These are phyloP conservation scores for Oryza glaberrima DNA, from an alignment of 176 grass and related monocot genomes.

Conservation along the genomic window DNA sequence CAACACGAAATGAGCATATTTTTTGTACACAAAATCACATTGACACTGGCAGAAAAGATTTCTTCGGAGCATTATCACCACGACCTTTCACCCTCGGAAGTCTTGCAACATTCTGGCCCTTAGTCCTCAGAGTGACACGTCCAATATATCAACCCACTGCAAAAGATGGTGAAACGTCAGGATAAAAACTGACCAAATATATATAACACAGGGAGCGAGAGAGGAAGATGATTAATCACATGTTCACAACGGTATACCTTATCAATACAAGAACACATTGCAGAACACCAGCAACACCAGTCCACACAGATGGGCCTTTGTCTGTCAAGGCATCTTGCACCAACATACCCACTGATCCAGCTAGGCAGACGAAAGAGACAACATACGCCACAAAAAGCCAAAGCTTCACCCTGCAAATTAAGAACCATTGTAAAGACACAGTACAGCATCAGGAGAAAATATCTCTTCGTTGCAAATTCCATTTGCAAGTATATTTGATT, in stretches of 20 bases:
- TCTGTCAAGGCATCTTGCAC: slow-evolving; percentile 80
- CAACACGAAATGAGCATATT: not conserved
- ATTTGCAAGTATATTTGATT: slow-evolving; percentile 8
- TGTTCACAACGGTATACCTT: slow-evolving; percentile 50
- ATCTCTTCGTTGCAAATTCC: not conserved
- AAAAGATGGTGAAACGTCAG: slow-evolving; percentile 25
- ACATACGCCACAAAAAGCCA: slow-evolving; percentile 97
- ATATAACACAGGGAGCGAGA: not conserved
- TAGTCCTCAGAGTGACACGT: slow-evolving; percentile 79
- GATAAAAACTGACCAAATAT: not conserved
- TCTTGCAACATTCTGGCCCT: slow-evolving; percentile 14
- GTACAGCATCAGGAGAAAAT: not conserved
- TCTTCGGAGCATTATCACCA: not conserved
- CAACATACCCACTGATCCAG: slow-evolving; percentile 82
- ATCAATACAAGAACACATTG: slow-evolving; percentile 91
- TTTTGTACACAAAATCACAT: slow-evolving; percentile 34
- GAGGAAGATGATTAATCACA: not conserved
- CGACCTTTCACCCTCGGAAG: not conserved
- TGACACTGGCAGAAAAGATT: not conserved
- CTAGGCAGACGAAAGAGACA: slow-evolving; percentile 87
- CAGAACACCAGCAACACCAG: slow-evolving; percentile 82
- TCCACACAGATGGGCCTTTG: slow-evolving; percentile 81
- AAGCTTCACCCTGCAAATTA: slow-evolving; percentile 74
- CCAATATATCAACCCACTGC: slow-evolving; percentile 91
- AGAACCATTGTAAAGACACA: slow-evolving; percentile 19